Conservation (phyloP, 305 asterid genomes). For the Fraxinus ornus region DNA sequence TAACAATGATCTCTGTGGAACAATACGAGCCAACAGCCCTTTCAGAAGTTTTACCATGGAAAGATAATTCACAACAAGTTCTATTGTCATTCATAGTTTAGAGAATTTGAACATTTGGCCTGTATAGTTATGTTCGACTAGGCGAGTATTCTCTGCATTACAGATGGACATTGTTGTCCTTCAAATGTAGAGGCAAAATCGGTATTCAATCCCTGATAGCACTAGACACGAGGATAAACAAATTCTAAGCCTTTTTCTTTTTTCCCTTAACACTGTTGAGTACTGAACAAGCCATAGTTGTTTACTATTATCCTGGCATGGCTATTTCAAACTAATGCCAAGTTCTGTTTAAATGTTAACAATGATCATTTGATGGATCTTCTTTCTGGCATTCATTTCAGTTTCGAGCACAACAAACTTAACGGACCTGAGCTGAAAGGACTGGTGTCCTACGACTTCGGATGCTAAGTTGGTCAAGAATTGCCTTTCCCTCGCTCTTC, state of each 20-base stretch:
- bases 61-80: constrained; percentile 45
- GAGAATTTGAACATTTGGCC: background rate
- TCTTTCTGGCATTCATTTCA: constrained; percentile 31
- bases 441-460: constrained; percentile 78
- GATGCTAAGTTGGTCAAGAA: constrained; percentile 46
- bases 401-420: constrained; percentile 67
- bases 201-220: background rate
- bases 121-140: background rate
- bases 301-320: background rate
- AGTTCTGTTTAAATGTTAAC: background rate
- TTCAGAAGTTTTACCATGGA: constrained; percentile 62
- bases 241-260: background rate
- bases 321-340: background rate
- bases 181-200: background rate
- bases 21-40: constrained; percentile 86
- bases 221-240: background rate
- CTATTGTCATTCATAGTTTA: background rate
- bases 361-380: background rate
- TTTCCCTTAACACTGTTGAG: background rate
- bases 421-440: constrained; percentile 91
- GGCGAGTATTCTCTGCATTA: background rate
- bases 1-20: constrained; percentile 74
- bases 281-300: background rate
- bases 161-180: background rate
- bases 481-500: background rate